Evolutionary conservation across 371 early-diverging fungal species (phyloP).

Genomic region (Gilbertella persicaria): DNA sequence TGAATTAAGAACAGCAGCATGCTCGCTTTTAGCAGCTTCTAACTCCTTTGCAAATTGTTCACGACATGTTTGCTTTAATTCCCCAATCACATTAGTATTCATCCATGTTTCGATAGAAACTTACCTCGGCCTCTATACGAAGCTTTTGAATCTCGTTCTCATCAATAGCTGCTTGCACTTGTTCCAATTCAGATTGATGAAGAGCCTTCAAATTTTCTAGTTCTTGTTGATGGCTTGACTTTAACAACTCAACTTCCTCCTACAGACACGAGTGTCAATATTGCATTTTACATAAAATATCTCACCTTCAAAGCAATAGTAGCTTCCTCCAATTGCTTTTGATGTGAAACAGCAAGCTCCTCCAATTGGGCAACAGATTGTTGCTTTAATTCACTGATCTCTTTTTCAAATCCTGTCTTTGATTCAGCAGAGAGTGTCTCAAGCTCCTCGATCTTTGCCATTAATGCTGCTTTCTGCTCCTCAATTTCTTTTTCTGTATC

Average conservation of each 20-base stretch:
- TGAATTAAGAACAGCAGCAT: constrained; percentile 5
- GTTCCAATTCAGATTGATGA: constrained; percentile 19
- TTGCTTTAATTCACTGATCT: constrained; percentile 13
- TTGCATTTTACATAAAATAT: not conserved
- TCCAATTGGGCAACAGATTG: constrained; percentile 15
- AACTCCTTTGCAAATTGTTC: constrained; percentile 22
- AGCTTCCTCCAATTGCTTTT: constrained; percentile 13
- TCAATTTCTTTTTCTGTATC: constrained; percentile 14
- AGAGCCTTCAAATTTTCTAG: constrained; percentile 9
- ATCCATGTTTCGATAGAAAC: not conserved
- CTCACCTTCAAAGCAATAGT: constrained; percentile 15
- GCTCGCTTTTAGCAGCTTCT: constrained; percentile 6
- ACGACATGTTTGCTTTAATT: constrained; percentile 15
- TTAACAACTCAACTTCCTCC: constrained; percentile 17
- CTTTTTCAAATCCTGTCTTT: constrained; percentile 9
- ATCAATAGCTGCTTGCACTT: constrained; percentile 22
- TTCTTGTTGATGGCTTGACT: constrained; percentile 13
- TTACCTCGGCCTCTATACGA: constrained; percentile 24
- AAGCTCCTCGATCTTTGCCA: constrained; percentile 21
- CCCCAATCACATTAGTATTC: too few species aligned
- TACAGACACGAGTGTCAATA: not conserved
- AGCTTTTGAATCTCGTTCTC: constrained; percentile 20
- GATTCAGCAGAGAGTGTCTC: constrained; percentile 13
- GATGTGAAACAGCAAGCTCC: constrained; percentile 9
- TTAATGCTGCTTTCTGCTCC: constrained; percentile 18